Evolutionary conservation across 805 yeast species (phyloP), one percentile per base, ranked within the genome.

Genomic region (Komagataella phaffii): DNA sequence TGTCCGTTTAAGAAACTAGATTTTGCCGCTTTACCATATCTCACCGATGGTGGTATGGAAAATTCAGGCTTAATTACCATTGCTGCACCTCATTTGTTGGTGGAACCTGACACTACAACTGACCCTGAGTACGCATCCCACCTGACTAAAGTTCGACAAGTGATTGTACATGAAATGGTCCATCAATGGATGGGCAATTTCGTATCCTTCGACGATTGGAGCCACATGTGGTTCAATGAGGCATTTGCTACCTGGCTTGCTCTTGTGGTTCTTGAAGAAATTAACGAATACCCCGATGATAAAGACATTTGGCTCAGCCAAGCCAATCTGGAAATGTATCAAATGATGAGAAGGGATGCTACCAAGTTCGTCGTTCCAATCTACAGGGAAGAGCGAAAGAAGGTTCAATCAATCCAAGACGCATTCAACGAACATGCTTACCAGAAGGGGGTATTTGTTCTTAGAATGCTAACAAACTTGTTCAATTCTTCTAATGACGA

Each of bases 151-250:
- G 59, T 79, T 21, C 67, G 77, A 54, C 84, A 81, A 58, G 70
- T 85, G 47, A 59, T 86, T 7, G 80, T 78, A 1, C 95, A 86
- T 62, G 90, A 85, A 59, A 59, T 85, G 55, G 80, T 84, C 24
- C 95, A 86, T 61, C 91, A 85, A 66, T 86, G 88, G 88, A 64
- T 86, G 52, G 95, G 93, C 7, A 80, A 86, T 56, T 68, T 72
- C 56, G 73, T 84, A 2, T 70, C 86, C 1, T 83, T 84, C 58
- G 84, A 81, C 50, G 75, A 79, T 17, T 85, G 88, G 83, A 75
- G 74, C 50, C 72, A 76, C 58, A 66, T 85, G 44, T 85, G 93
- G 90, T 67, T 86, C 52, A 83, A 84, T 58, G 95, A 86, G 66
- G 69, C 86, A 2, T 82, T 85, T 66, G 93, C 95, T 0, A 85